Evolutionary conservation across 129 eudicot species (phyloP).

Genomic region (Glebionis coronaria): DNA sequence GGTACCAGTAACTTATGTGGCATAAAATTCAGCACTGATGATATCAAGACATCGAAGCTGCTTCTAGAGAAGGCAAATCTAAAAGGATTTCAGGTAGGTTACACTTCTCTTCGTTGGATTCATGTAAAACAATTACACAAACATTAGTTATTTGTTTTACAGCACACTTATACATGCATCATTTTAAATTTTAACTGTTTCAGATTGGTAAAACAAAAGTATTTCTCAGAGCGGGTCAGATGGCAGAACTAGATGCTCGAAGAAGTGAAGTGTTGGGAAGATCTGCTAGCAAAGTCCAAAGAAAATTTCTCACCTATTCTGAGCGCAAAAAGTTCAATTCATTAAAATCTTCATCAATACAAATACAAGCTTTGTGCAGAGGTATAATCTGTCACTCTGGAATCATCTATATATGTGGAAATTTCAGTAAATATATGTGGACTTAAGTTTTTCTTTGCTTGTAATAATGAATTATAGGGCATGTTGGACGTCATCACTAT

Average conservation of each 20-base stretch:
- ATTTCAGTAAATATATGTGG: neutral
- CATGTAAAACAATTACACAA: neutral
- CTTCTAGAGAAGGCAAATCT: constrained; percentile 62
- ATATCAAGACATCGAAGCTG: constrained; percentile 46
- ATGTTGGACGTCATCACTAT: constrained; percentile 52
- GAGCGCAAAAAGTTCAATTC: constrained; percentile 45
- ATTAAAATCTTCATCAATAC: constrained; percentile 47
- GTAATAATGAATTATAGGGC: constrained; percentile 43
- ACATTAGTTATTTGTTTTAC: neutral
- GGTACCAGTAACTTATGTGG: constrained; percentile 7
- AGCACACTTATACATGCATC: neutral
- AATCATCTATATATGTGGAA: constrained; percentile 9
- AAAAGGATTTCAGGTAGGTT: constrained; percentile 78
- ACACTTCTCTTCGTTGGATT: neutral
- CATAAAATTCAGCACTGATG: constrained; percentile 44
- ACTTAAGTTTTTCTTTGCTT: neutral
- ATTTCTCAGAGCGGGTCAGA: constrained; percentile 93
- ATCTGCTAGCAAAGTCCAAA: constrained; percentile 74
- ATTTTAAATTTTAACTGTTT: constrained; percentile 9
- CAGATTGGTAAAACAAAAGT: constrained; percentile 94
- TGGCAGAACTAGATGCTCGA: constrained; percentile 88
- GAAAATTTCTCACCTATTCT: constrained; percentile 45
- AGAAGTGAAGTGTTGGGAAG: constrained; percentile 72
- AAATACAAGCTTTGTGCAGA: constrained; percentile 65
- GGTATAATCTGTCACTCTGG: constrained; percentile 40